Evolutionary conservation across 1,284 basidiomycete genomes (phyloP).

Genomic region (Apiotrichum akiyoshidainum): DNA sequence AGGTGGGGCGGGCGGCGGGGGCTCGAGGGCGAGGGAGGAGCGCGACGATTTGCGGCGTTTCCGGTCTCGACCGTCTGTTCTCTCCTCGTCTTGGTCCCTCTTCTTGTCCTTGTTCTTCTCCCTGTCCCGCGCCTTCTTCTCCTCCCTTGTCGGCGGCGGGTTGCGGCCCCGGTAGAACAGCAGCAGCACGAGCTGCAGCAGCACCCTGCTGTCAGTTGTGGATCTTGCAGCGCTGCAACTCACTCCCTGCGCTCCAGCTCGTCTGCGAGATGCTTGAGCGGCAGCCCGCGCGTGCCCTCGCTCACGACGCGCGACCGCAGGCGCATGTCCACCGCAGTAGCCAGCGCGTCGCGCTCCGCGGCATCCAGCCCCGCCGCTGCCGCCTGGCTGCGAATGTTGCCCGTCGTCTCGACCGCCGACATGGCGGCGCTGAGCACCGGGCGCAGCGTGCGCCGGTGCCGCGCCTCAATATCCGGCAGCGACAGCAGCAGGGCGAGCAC

Average conservation of each 20-base stretch:
- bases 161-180: conserved; percentile 23
- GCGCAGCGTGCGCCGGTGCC: conserved; percentile 29
- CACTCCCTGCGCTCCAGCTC: conserved; percentile 45
- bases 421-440: conserved; percentile 17
- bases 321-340: conserved; percentile 26
- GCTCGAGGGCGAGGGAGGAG: background rate
- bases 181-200: conserved; percentile 39
- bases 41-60: no score
- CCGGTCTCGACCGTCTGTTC: no score
- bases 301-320: conserved; percentile 17
- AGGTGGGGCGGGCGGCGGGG: conserved; percentile 6
- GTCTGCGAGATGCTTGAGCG: conserved; percentile 25
- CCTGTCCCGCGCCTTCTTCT: conserved; percentile 15
- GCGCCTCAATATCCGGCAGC: conserved; percentile 22
- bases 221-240: conserved; percentile 3
- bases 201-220: conserved; percentile 24
- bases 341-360: conserved; percentile 23
- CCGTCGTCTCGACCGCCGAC: background rate
- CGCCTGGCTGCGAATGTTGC: background rate
- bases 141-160: background rate
- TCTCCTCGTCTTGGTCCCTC: no score
- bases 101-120: background rate
- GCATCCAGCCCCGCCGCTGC: background rate
- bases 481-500: background rate
- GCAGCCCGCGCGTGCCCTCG: conserved; percentile 23